Evolutionary conservation across 768 basidiomycete species (phyloP), one percentile per base, ranked within the genome.

Genomic region (Dentipellis sp.): DNA sequence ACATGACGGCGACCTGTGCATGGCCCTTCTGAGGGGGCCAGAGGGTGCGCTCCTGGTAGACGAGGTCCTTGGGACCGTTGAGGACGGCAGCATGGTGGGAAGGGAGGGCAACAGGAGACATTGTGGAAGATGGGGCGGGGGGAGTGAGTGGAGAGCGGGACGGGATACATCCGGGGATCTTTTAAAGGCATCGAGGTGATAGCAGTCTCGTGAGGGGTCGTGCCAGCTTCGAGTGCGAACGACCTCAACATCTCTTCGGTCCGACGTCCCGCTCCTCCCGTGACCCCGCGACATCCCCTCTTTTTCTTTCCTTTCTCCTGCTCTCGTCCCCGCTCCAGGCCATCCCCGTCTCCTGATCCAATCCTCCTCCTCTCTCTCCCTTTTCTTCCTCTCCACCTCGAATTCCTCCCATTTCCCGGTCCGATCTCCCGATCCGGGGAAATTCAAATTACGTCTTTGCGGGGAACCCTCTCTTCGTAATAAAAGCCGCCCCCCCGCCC

Each of bases 1-100:
- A 75, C 55, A 77, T 75, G 59, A 95, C 76, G 57, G 81, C 77
- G 67, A 98, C 83, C 73, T 94, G 91, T 46, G 81, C 91, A 35
- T 91, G 80, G 62, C 83, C 83, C 21, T 78, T 70, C 17, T 76
- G 74, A 21, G 94, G 94, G 0, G 84, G 78, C 76, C 83, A 85
- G 60, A 87, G 69, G 47, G 78, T 75, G 61, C 92, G 84, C 40
- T 84, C 72, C 66, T 93, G 91, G 65, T 88, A 63, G 61, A 84
- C 86, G 60, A 98, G 79, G 74, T 95, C 92, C 63, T 80, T 81
- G 54, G 89, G 76, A 17, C 88, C 91, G 64, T 91, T 80, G 57
- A 95, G 86, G 64, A 97, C 89, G 53, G 82, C 87, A 53, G 91
- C 88, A 54, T 74, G 71, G 52, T 89, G 82, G 12, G 79, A 69